A percentile compares a stretch with the other conserved stretches of the same genome.
Evolutionary conservation across 345 rosid genomes (phyloP).

Genomic region (Salix viminalis): DNA sequence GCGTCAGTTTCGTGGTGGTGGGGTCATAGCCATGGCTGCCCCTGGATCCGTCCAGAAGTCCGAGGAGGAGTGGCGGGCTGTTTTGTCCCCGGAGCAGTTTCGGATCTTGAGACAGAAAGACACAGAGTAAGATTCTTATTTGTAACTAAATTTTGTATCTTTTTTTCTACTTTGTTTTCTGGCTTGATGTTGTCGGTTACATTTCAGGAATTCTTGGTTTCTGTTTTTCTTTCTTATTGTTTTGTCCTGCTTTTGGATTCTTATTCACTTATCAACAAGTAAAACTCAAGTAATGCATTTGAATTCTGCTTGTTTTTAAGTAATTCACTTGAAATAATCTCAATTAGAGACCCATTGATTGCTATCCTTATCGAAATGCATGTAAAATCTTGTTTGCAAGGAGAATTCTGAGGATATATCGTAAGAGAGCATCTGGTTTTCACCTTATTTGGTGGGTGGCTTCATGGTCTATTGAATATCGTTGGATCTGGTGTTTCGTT

Average conservation of each 20-base stretch:
- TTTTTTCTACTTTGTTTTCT: not conserved
- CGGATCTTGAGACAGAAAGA: conserved; percentile 77
- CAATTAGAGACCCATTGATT: not conserved
- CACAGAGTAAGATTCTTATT: conserved; percentile 55
- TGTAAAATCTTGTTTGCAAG: not conserved
- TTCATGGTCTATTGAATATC: not conserved
- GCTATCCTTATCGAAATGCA: not conserved
- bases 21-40: conserved; percentile 53
- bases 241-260: not conserved
- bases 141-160: not conserved
- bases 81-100: conserved; percentile 82
- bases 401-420: not conserved
- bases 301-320: not conserved
- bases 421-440: not conserved
- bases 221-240: not conserved
- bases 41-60: conserved; percentile 62
- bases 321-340: not conserved
- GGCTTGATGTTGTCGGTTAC: not conserved
- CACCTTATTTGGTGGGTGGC: not conserved
- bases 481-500: not conserved
- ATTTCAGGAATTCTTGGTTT: not conserved
- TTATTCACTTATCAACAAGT: not conserved
- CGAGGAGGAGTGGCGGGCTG: conserved; percentile 86
- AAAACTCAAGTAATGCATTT: not conserved
- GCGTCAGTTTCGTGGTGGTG: conserved; percentile 47